A percentile compares a stretch with the other conserved stretches of the same genome.
Evolutionary conservation across 2,329 filamentous ascomycete genomes (phyloP).

Genomic region (Emmonsia crescens): DNA sequence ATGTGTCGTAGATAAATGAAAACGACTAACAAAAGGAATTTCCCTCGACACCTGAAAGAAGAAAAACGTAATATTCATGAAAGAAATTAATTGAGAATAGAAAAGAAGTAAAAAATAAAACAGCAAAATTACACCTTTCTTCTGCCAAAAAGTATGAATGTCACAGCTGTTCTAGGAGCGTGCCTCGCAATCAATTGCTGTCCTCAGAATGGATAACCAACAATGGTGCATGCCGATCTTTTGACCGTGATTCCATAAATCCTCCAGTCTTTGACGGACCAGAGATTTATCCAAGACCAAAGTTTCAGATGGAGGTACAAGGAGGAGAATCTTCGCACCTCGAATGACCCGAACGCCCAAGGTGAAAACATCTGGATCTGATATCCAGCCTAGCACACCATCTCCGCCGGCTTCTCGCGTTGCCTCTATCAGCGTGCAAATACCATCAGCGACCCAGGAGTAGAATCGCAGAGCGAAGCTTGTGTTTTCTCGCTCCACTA

Average conservation of each 20-base stretch:
- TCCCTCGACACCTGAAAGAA: neutral
- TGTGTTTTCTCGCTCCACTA: conserved; percentile 14
- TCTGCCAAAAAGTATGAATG: neutral
- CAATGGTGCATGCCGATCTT: conserved; percentile 21
- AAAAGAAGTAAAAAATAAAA: neutral
- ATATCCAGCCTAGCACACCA: conserved; percentile 62
- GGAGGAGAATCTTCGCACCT: conserved; percentile 26
- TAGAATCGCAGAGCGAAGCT: conserved; percentile 16
- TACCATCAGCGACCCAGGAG: conserved; percentile 25
- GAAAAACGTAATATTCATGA: neutral
- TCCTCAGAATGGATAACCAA: conserved; percentile 17
- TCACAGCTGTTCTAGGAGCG: neutral
- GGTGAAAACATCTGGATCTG: conserved; percentile 54
- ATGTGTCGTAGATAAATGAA: neutral
- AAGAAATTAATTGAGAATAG: neutral
- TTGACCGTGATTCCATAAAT: conserved; percentile 18
- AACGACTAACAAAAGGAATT: neutral
- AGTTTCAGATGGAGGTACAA: conserved; percentile 11
- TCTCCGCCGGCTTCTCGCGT: conserved; percentile 37
- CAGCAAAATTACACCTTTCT: neutral
- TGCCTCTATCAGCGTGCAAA: conserved; percentile 19
- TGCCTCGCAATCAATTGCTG: neutral
- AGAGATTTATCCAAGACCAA: conserved; percentile 12
- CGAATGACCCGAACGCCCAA: conserved; percentile 31
- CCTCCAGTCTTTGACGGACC: conserved; percentile 18